phyloP scores from a whole-genome alignment of 352 stramenopile species.

The Elongisporangium senticosum region DNA sequence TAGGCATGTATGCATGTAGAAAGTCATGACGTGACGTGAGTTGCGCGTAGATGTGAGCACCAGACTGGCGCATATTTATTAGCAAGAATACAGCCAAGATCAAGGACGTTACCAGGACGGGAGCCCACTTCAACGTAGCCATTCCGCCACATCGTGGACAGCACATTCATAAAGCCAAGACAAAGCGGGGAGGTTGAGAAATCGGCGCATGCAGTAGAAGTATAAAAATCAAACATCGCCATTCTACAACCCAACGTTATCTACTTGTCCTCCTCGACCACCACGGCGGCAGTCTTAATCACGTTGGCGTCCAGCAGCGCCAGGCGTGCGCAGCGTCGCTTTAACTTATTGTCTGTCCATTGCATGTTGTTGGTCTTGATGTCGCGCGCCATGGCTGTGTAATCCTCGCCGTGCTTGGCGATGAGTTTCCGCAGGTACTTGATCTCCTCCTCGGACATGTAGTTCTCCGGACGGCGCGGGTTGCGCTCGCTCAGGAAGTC shows the following conservation, averaged over 20 bases:
- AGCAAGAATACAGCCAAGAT: slow-evolving; percentile 3
- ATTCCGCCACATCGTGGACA: not conserved
- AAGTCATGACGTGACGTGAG: not conserved
- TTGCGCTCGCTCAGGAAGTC: slow-evolving; percentile 77
- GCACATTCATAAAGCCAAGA: slow-evolving; percentile 2
- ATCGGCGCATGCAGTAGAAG: slow-evolving; percentile 15
- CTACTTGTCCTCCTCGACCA: slow-evolving; percentile 10
- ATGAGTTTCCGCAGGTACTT: slow-evolving; percentile 71
- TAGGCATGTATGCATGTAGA: slow-evolving; percentile 21
- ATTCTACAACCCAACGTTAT: slow-evolving; percentile 5
- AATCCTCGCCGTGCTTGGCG: slow-evolving; percentile 68
- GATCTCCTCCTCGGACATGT: slow-evolving; percentile 75
- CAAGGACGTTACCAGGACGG: slow-evolving; percentile 5
- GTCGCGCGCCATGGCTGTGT: slow-evolving; percentile 71
- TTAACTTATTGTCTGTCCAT: slow-evolving; percentile 73
- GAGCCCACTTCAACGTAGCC: not conserved
- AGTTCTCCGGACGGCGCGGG: slow-evolving; percentile 55
- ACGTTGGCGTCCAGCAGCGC: slow-evolving; percentile 72
- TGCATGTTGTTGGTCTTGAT: slow-evolving; percentile 85
- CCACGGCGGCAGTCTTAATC: slow-evolving; percentile 27
- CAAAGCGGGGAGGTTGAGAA: slow-evolving; percentile 17
- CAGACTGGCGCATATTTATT: slow-evolving; percentile 46
- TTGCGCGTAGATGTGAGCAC: slow-evolving; percentile 4
- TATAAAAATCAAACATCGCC: slow-evolving; percentile 25
- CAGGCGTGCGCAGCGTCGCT: slow-evolving; percentile 62